Conservation (phyloP, 2,329 filamentous ascomycete species). For the Exserohilum turcica region DNA sequence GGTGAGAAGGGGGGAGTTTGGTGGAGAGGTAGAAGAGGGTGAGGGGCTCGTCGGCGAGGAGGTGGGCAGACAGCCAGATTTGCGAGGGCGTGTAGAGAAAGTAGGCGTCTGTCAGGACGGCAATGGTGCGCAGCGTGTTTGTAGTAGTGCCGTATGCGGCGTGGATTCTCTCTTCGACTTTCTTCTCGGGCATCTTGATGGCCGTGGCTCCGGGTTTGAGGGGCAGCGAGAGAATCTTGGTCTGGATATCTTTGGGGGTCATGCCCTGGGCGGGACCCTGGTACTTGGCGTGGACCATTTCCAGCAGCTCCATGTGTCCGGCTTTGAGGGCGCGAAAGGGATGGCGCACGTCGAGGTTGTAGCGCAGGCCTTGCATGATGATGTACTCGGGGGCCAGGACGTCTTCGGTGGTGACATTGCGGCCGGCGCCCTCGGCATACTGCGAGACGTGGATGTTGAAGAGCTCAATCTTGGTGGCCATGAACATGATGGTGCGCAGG, state of each 20-base stretch:
- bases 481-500: slow-evolving; percentile 87
- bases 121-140: slow-evolving; percentile 62
- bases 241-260: slow-evolving; percentile 31
- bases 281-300: slow-evolving; percentile 66
- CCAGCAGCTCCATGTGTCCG: slow-evolving; percentile 78
- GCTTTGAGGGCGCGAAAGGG: slow-evolving; percentile 88
- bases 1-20: slow-evolving; percentile 47
- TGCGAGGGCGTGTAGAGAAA: slow-evolving; percentile 95
- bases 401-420: slow-evolving; percentile 72
- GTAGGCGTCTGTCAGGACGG: slow-evolving; percentile 90
- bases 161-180: slow-evolving; percentile 54
- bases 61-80: slow-evolving; percentile 83
- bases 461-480: slow-evolving; percentile 91
- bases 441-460: slow-evolving; percentile 70
- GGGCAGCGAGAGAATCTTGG: slow-evolving; percentile 37
- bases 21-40: slow-evolving; percentile 53
- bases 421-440: slow-evolving; percentile 57
- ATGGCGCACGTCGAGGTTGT: slow-evolving; percentile 91
- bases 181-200: slow-evolving; percentile 21
- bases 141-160: slow-evolving; percentile 75
- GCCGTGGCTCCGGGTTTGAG: slow-evolving; percentile 18
- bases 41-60: slow-evolving; percentile 73
- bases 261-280: slow-evolving; percentile 37
- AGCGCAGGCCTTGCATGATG: slow-evolving; percentile 87
- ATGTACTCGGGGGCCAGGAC: slow-evolving; percentile 92